Conservation (phyloP, 2,329 filamentous ascomycete genomes). For the Aspergillus fructus region DNA sequence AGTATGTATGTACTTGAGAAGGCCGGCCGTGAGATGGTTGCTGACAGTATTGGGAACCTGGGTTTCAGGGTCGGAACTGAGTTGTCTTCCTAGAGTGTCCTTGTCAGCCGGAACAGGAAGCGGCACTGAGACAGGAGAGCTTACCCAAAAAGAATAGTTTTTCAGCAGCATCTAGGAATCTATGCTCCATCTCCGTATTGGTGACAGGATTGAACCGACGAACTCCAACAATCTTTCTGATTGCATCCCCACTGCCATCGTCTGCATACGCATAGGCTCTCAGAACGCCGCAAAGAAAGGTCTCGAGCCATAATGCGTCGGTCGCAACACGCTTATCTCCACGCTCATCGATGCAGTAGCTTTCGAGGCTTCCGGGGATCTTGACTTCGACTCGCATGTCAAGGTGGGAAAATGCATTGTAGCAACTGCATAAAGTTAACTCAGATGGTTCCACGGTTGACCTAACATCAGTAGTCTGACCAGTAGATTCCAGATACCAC, state of each 20-base stretch:
- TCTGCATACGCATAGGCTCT: constrained; percentile 96
- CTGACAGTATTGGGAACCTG: constrained; percentile 96
- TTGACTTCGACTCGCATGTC: constrained; percentile 99
- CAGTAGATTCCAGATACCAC: constrained; percentile 94
- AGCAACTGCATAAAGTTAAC: constrained; percentile 61
- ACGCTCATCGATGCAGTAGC: constrained; percentile 95
- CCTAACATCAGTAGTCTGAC: constrained; percentile 49
- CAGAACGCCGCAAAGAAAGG: constrained; percentile 91
- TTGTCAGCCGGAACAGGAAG: constrained; percentile 19
- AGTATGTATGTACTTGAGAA: constrained; percentile 91
- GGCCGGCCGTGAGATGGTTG: constrained; percentile 90
- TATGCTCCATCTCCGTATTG: constrained; percentile 96
- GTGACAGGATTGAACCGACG: constrained; percentile 96
- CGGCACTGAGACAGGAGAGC: neutral
- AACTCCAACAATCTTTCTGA: constrained; percentile 96
- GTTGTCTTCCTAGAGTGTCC: constrained; percentile 70
- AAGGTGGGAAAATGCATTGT: constrained; percentile 97
- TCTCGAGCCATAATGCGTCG: constrained; percentile 94
- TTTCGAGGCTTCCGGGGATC: constrained; percentile 93
- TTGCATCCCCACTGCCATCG: constrained; percentile 88
- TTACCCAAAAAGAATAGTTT: constrained; percentile 88
- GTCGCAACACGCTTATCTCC: constrained; percentile 92
- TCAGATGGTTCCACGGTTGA: neutral
- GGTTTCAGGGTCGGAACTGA: constrained; percentile 94
- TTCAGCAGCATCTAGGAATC: constrained; percentile 91